Conservation (phyloP, 169 alveolate species). For the Plasmodium inui region DNA sequence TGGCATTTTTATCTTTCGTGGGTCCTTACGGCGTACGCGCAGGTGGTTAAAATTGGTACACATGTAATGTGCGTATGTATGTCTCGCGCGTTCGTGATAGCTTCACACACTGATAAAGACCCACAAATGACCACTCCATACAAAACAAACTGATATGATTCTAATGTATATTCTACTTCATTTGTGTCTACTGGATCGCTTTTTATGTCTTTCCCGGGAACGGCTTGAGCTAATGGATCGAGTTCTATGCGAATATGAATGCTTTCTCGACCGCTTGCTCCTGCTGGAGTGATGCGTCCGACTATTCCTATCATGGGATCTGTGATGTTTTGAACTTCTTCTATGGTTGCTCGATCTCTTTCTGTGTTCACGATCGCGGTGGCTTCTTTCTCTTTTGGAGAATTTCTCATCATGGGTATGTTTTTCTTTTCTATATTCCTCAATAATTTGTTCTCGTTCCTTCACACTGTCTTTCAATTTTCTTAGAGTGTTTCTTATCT, state of each 20-base stretch:
- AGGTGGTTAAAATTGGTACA: not conserved
- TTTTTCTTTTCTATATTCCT: slow-evolving; percentile 48
- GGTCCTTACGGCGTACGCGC: not conserved
- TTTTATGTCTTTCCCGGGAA: slow-evolving; percentile 35
- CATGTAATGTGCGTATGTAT: not conserved
- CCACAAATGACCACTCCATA: not conserved
- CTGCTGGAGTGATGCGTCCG: slow-evolving; percentile 29
- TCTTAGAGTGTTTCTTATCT: slow-evolving; percentile 41
- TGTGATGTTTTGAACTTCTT: slow-evolving; percentile 60
- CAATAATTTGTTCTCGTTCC: slow-evolving; percentile 62
- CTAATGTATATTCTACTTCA: not conserved
- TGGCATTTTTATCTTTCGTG: not conserved
- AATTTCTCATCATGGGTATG: slow-evolving; percentile 1
- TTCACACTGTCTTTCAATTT: slow-evolving; percentile 19
- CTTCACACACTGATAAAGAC: not conserved
- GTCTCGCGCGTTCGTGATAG: not conserved
- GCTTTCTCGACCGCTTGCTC: slow-evolving; percentile 36
- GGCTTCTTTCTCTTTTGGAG: not conserved
- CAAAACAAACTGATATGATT: not conserved
- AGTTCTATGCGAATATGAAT: slow-evolving; percentile 36
- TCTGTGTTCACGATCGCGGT: slow-evolving; percentile 25
- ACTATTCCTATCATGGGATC: slow-evolving; percentile 34
- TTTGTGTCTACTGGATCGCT: slow-evolving; percentile 11
- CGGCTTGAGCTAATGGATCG: slow-evolving; percentile 20
- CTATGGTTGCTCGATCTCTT: slow-evolving; percentile 37